Evolutionary conservation across 2,329 filamentous ascomycete genomes (phyloP), one percentile per base, ranked within the genome.

Genomic region (Colletotrichum incanum): DNA sequence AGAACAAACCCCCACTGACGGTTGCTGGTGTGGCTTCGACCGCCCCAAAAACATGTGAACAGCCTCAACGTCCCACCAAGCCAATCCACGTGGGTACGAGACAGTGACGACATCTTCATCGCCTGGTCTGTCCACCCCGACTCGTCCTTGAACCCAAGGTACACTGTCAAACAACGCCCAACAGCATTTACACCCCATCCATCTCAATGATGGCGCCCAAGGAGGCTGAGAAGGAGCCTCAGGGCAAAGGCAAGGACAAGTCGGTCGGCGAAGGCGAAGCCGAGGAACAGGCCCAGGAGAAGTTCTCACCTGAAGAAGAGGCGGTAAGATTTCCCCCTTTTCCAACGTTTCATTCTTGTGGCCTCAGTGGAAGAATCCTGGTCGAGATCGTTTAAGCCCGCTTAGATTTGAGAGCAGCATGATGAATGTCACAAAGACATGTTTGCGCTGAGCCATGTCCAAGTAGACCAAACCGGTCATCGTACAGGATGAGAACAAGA

Each of bases 301-400:
- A 77, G 67, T 89, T 90, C 75, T 79, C 88, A 0, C 85, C 88
- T 1, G 87, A 90, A 67, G 87, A 91, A 78, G 89, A 91, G 82
- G 84, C 85, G 76, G 88, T 87, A 84, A 78, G 86, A 11, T 14
- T 45, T 31, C 39, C 7, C 7, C 11, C 7, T n/a, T 14, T 8
- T 39, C 12, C 16, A 14, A 18, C 52, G 8, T 28, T 6, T 12
- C 23, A 41, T 37, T 49, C 37, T 12, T 5, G 9, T 5, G 20
- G 18, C 20, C n/a, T 55, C 31, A 5, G 1, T 23, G 8, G 11
- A 37, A 6, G 20, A 23, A 12, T 1, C 2, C 11, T 5, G 5
- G 9, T n/a, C 20, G 31, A 23, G 9, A 7, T 7, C 20, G 5
- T 37, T 31, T 11, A 23, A 55, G 5, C 20, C 7, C 11, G 18